phyloP scores from a whole-genome alignment of 768 basidiomycete genomes.

The Russula olivacea region DNA sequence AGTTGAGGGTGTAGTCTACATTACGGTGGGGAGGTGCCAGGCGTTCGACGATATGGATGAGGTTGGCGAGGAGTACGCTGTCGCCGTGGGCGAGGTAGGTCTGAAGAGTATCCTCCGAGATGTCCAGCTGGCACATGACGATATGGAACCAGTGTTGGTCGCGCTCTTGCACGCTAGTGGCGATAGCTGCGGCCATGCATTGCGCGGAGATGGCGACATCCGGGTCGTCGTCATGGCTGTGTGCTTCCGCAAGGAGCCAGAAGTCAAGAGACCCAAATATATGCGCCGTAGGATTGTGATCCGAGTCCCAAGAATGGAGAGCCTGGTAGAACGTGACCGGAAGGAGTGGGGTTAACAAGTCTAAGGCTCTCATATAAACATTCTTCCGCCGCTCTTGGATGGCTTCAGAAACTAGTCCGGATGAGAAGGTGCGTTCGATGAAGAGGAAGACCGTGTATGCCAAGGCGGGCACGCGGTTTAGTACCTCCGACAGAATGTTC shows the following conservation, averaged over 20 bases:
- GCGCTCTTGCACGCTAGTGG: constrained; percentile 3
- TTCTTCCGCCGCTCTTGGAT: constrained; percentile 12
- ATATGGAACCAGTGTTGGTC: constrained; percentile 13
- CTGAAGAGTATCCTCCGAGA: constrained; percentile 5
- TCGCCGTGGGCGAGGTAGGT: constrained; percentile 13
- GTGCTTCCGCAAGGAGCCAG: constrained; percentile 15
- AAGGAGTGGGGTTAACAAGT: constrained; percentile 10
- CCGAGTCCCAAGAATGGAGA: constrained; percentile 13
- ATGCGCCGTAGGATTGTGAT: constrained; percentile 4
- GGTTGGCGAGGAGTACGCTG: constrained; percentile 18
- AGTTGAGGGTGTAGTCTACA: neutral
- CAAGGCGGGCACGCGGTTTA: constrained; percentile 14
- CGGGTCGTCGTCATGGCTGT: constrained; percentile 16
- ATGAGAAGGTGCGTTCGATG: constrained; percentile 18
- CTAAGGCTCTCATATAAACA: constrained; percentile 12
- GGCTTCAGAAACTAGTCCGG: constrained; percentile 11
- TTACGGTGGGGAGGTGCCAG: constrained; percentile 1
- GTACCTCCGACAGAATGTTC: neutral
- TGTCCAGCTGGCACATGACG: constrained; percentile 9
- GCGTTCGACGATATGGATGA: constrained; percentile 15
- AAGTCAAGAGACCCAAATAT: constrained; percentile 14
- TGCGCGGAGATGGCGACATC: constrained; percentile 16
- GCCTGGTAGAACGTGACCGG: constrained; percentile 16
- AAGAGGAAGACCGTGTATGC: constrained; percentile 17
- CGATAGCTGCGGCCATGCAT: constrained; percentile 15